Percentiles rank a stretch among this genome's conserved stretches.
Conservation (phyloP, 2,329 filamentous ascomycete genomes). For the Calycina herbarum region DNA sequence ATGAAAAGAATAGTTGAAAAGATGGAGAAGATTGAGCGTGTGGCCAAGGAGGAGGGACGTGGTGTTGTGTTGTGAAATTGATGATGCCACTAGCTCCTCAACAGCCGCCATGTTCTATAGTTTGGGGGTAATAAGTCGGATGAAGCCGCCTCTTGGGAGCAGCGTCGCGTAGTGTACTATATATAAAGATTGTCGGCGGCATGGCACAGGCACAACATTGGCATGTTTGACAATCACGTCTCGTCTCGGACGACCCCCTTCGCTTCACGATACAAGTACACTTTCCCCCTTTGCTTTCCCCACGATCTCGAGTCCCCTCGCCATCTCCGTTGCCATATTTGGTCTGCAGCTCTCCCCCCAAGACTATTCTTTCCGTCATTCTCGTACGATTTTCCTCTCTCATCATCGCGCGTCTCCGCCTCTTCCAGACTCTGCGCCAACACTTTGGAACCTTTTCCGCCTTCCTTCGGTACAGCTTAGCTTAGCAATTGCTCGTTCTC, state of each 20-base stretch:
- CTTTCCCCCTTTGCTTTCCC: neutral
- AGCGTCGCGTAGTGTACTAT: no score
- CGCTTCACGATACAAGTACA: neutral
- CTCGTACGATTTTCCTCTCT: neutral
- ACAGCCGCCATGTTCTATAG: no score
- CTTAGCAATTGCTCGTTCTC: neutral
- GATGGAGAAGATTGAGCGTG: no score
- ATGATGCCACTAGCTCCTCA: no score
- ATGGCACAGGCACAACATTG: no score
- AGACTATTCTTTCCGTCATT: neutral
- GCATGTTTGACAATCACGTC: conserved; percentile 4
- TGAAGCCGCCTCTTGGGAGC: no score
- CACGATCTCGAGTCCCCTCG: neutral
- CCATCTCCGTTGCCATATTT: neutral
- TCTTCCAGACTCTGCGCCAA: neutral
- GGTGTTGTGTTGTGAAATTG: no score
- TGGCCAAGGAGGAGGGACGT: no score
- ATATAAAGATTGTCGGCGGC: no score
- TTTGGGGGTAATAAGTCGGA: no score
- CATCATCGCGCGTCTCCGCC: neutral
- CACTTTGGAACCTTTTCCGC: neutral
- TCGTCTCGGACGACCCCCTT: conserved; percentile 4
- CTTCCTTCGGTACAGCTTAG: neutral
- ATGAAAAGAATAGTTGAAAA: no score
- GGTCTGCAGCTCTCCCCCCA: neutral